Evolutionary conservation across 257 asterid species (phyloP), one percentile per base, ranked within the genome.

Genomic region (Jacaranda copaia): DNA sequence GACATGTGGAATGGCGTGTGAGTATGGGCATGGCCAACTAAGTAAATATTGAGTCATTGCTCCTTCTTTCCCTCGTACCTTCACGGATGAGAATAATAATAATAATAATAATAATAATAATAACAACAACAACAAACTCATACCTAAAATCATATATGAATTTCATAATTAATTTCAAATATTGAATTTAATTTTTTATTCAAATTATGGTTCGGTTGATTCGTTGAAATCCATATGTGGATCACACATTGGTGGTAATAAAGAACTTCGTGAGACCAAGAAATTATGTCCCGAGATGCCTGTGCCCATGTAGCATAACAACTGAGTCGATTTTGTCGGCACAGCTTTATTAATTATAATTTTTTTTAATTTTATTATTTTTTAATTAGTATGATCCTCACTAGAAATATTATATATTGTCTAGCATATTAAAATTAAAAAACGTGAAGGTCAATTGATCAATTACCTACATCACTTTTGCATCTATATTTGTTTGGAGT

Each of bases 61-160:
- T 68, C 86, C 79, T 38, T 55, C 79, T 49, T 75, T 81, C 63
- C 52, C 83, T 77, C 83, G 79, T 81, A 12, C 57, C 87, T 70
- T 80, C 81, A 73, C 82, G 82, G 75, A 14, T 64, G 16, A 5
- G 60, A 32, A 25, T 42, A 45, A 61, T 46, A 25, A 25, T 25
- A 25, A 25, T 25, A 25, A 25, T 25, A 32, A 25, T 42, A 45
- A 61, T 46, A 25, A 25, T 25, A 25, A 25, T 25, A 25, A 25
- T 25, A n/a, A n/a, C n/a, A n/a, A n/a, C n/a, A n/a, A n/a, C n/a
- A n/a, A n/a, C n/a, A n/a, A n/a, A n/a, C 32, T 25, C 32, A 25
- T 25, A 25, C 32, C 32, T 25, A 25, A 25, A 25, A 25, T 25
- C 32, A 25, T 25, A 25, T 2, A 25, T 25, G 32, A 25, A 25